Percentiles rank a stretch among this genome's conserved stretches.
phyloP scores from a whole-genome alignment of 345 rosid genomes.

The Pelargonium nanum region DNA sequence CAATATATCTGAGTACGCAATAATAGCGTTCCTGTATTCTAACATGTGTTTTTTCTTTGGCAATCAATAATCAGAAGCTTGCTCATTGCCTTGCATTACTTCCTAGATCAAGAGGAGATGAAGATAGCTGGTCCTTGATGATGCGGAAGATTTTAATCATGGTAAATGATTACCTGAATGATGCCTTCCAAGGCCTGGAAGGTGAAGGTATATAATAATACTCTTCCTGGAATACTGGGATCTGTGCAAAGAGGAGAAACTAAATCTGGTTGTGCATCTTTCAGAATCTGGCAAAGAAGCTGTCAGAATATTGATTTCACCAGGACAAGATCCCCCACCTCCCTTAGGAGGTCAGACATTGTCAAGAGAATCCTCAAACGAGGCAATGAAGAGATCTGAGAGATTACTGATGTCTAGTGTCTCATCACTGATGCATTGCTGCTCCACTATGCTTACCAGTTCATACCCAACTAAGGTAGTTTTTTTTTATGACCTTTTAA shows the following conservation, averaged over 20 bases:
- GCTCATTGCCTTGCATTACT: conserved; percentile 69
- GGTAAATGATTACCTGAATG: conserved; percentile 47
- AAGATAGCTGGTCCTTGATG: conserved; percentile 60
- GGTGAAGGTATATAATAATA: conserved; percentile 50
- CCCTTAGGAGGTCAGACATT: conserved; percentile 49
- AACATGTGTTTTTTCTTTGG: conserved; percentile 8
- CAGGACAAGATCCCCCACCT: conserved; percentile 58
- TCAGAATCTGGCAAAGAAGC: conserved; percentile 58
- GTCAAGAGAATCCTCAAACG: conserved; percentile 25
- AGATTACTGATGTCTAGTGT: conserved; percentile 31
- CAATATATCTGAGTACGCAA: background rate
- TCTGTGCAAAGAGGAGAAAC: conserved; percentile 2
- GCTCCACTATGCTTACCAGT: conserved; percentile 56
- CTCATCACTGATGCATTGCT: conserved; percentile 47
- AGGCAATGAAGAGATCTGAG: conserved; percentile 37
- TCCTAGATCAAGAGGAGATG: conserved; percentile 77
- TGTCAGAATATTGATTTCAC: conserved; percentile 51
- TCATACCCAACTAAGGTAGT: conserved; percentile 65
- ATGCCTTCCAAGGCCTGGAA: conserved; percentile 70
- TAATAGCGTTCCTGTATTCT: conserved; percentile 11
- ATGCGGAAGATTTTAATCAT: conserved; percentile 58
- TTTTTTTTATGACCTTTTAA: background rate
- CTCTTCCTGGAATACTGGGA: conserved; percentile 8
- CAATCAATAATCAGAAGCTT: conserved; percentile 48
- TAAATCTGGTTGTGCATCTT: conserved; percentile 7